Conservation (phyloP, 208 protist species). For the Trypanosoma avium region DNA sequence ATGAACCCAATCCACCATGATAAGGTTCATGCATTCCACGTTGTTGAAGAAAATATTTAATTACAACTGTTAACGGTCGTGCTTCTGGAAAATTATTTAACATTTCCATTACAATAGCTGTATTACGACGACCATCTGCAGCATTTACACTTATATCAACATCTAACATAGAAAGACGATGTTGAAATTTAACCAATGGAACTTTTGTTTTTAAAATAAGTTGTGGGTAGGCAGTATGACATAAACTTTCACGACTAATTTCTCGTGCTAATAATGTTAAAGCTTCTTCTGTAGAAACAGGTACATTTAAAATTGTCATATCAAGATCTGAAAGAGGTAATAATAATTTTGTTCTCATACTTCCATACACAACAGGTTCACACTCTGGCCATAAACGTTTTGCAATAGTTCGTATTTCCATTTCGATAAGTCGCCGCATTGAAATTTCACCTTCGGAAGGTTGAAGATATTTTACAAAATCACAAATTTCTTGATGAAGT, state of each 20-base stretch:
- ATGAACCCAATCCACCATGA: constrained; percentile 91
- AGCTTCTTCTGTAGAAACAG: constrained; percentile 51
- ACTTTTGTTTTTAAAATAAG: constrained; percentile 93
- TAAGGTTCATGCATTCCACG: constrained; percentile 93
- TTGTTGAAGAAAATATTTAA: constrained; percentile 93
- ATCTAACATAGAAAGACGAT: constrained; percentile 67
- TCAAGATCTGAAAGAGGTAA: constrained; percentile 87
- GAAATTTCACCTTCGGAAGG: constrained; percentile 77
- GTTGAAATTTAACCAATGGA: constrained; percentile 91
- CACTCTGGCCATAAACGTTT: constrained; percentile 78
- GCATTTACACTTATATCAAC: constrained; percentile 93
- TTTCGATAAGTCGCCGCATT: constrained; percentile 77
- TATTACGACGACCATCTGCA: constrained; percentile 72
- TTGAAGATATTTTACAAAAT: constrained; percentile 75
- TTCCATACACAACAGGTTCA: constrained; percentile 83
- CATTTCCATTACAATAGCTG: constrained; percentile 64
- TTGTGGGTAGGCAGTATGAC: constrained; percentile 70
- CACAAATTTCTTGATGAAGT: constrained; percentile 84
- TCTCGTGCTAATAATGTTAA: constrained; percentile 59
- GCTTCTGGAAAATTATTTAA: constrained; percentile 74
- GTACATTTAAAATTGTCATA: constrained; percentile 71
- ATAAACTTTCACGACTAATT: constrained; percentile 57
- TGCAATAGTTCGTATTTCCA: constrained; percentile 46
- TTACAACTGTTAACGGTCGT: constrained; percentile 69
- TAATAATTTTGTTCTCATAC: constrained; percentile 82